Base-by-base conservation (phyloP, 352 stramenopile genomes). In the Phytophthora pini region DNA sequence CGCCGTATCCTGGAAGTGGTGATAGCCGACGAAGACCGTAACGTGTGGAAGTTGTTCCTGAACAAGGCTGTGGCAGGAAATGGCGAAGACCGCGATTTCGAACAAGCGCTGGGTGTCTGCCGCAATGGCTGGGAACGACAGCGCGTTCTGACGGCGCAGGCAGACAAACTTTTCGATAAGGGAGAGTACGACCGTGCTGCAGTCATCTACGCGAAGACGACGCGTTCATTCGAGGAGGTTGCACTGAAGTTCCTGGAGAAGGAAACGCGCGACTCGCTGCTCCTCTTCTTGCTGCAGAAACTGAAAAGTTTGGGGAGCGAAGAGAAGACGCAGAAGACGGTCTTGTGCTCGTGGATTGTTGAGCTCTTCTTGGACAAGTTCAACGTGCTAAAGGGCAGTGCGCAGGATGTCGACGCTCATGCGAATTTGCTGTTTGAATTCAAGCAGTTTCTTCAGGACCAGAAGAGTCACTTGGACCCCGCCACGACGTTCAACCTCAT, bases 301-400 rank as follows among this genome's bases (percentile, higher is more conserved):
- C 80, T 98, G 17, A 92, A 92, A 64, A 85, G 76, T 20, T 75
- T 97, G 48, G 74, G 75, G 20, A 61, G 57, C 9, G 87, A 94
- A 3, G 86, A 97, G 56, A 97, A 97, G 69, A 97, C 90, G 4
- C 93, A 98, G 71, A 88, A 94, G 55, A 98, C 91, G 4, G 91
- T 98, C 46, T 66, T 98, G 11, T 97, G 88, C 50, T 97, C 93
- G 26, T 98, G 93, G 93, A 92, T 98, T 40, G 90, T 96, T 12
- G 94, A 98, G 65, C 80, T 98, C 9, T 98, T 97, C 45, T 61
- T 98, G 29, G 85, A 97, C 70, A 94, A 96, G 61, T 94, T 98
- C 62, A 97, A 93, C 53, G 85, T 89, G 43, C 63, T 95, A 3
- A 92, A 92, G 56, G 85, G 83, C 9, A 90, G 79, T 46, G 84